Conservation (phyloP, 164 flowering plant species). For the Dillenia turbinata region DNA sequence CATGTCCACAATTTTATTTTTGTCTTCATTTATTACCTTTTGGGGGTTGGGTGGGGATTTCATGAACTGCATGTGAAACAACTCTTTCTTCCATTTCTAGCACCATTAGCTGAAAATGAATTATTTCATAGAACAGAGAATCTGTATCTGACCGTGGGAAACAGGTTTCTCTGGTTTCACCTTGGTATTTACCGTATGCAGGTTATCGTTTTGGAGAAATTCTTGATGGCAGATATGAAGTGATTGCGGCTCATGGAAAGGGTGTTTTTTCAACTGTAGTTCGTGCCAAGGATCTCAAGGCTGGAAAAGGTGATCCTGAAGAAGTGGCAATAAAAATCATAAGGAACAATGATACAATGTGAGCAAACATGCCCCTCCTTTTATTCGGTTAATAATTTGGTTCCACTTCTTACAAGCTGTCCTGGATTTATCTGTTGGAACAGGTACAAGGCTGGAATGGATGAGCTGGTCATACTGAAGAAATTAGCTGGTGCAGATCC, state of each 20-base stretch:
- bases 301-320: constrained; percentile 70
- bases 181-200: constrained; percentile 14
- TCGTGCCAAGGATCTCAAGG: constrained; percentile 94
- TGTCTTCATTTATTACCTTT: no score
- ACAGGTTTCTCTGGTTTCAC: background rate
- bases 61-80: no score
- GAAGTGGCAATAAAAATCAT: constrained; percentile 97
- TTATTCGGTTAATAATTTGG: background rate
- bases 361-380: constrained; percentile 15
- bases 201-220: constrained; percentile 93
- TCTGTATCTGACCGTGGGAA: no score
- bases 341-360: constrained; percentile 96
- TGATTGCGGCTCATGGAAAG: constrained; percentile 94
- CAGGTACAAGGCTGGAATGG: constrained; percentile 92
- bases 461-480: constrained; percentile 77
- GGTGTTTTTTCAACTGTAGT: constrained; percentile 99
- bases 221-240: constrained; percentile 94
- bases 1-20: no score
- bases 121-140: no score
- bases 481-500: constrained; percentile 93
- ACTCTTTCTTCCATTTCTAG: no score
- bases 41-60: no score
- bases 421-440: constrained; percentile 3
- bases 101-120: no score
- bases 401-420: background rate